Percentiles rank a stretch among this genome's conserved stretches.
Evolutionary conservation across 176 grass and related monocot species (phyloP).

Genomic region (Cenchrus americanus): DNA sequence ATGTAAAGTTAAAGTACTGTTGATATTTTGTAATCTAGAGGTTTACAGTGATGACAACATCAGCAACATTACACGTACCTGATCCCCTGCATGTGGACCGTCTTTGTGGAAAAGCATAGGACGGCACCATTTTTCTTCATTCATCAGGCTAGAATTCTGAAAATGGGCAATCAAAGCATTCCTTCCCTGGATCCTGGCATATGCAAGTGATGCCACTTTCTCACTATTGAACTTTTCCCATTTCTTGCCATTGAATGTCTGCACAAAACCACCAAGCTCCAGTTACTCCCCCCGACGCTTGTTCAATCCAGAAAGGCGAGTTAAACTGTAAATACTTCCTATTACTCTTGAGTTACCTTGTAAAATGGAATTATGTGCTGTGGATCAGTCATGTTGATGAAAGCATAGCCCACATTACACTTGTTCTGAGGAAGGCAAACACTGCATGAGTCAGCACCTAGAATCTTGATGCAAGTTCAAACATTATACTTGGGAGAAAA

Average conservation of each 20-base stretch:
- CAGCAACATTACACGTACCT: conserved; percentile 45
- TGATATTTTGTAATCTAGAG: no score
- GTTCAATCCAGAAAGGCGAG: neutral
- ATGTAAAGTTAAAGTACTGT: no score
- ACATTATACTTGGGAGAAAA: neutral
- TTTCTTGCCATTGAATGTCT: conserved; percentile 95
- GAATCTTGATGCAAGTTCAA: neutral
- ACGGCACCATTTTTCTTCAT: conserved; percentile 86
- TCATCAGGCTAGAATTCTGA: conserved; percentile 98
- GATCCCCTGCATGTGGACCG: conserved; percentile 81
- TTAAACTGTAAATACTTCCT: neutral
- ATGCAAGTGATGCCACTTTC: conserved; percentile 94
- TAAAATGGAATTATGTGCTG: conserved; percentile 89
- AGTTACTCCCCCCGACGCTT: conserved; percentile 23
- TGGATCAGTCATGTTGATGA: conserved; percentile 95
- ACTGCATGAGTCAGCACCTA: conserved; percentile 33
- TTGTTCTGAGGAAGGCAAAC: conserved; percentile 77
- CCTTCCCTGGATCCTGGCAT: conserved; percentile 93
- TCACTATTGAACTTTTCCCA: conserved; percentile 98
- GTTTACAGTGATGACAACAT: neutral
- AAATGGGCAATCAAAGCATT: conserved; percentile 82
- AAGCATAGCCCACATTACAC: conserved; percentile 97
- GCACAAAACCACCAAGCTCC: conserved; percentile 25
- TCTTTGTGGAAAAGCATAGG: conserved; percentile 96
- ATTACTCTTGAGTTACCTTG: conserved; percentile 49